Percentiles rank a stretch among this genome's conserved stretches.
These are phyloP conservation scores for Salix arbutifolia DNA, from an alignment of 345 rosid species.

Conservation along the genomic window DNA sequence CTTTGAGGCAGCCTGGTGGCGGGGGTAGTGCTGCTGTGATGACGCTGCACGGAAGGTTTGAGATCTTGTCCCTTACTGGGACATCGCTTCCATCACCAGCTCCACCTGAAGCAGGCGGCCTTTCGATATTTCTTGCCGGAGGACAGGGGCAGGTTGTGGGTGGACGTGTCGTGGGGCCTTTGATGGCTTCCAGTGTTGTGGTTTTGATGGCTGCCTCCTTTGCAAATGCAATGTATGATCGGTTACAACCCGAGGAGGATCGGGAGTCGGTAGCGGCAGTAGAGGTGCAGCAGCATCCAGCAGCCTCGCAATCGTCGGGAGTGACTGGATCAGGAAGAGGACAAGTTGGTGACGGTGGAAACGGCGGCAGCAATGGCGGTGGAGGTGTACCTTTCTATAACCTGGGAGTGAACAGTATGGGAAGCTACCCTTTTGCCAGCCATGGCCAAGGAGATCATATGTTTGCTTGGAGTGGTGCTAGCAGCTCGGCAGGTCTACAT, in stretches of 20 bases:
- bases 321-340: no score
- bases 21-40: conserved; percentile 42
- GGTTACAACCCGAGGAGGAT: conserved; percentile 56
- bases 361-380: no score
- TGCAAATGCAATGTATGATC: conserved; percentile 64
- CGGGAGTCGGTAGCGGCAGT: conserved; percentile 29
- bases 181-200: conserved; percentile 66
- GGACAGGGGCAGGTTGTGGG: conserved; percentile 78
- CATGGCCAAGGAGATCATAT: no score
- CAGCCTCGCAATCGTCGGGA: neutral
- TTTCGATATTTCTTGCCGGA: conserved; percentile 60
- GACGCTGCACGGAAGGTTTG: conserved; percentile 69
- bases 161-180: conserved; percentile 64
- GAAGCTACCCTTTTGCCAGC: no score
- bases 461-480: no score
- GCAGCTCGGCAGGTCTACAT: no score
- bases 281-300: conserved; percentile 15
- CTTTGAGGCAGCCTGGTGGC: conserved; percentile 54
- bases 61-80: conserved; percentile 63
- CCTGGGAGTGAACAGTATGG: no score
- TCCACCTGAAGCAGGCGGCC: conserved; percentile 59
- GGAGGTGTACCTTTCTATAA: no score
- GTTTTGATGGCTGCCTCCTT: conserved; percentile 70
- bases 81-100: conserved; percentile 71
- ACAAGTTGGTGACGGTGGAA: no score